These are phyloP conservation scores for Erodium moschatum DNA, from an alignment of 441 rosid species.

Conservation along the genomic window DNA sequence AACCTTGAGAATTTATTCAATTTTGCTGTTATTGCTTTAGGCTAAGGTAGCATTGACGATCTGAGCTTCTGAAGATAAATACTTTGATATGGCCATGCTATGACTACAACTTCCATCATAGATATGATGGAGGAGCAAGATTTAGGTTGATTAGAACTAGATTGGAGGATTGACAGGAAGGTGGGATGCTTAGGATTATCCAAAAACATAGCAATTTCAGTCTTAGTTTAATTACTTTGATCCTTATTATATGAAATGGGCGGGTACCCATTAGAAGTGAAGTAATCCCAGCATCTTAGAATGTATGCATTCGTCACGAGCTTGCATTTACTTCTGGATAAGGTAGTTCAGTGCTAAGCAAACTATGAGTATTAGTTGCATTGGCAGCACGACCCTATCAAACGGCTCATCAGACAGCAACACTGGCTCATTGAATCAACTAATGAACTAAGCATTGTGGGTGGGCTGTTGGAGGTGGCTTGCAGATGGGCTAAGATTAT, in stretches of 20 bases:
- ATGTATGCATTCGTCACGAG: too few relatives aligned
- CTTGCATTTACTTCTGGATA: conserved; percentile 2
- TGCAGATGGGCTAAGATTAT: neutral
- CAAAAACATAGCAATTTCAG: too few relatives aligned
- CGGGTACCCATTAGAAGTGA: too few relatives aligned
- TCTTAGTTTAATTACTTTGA: too few relatives aligned
- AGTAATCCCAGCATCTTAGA: too few relatives aligned
- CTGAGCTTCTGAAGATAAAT: neutral
- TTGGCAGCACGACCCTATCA: neutral
- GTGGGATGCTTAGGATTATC: too few relatives aligned
- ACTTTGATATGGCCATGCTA: too few relatives aligned
- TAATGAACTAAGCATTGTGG: neutral
- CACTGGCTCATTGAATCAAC: neutral
- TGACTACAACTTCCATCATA: too few relatives aligned
- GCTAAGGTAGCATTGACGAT: neutral
- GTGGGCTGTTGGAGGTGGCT: neutral
- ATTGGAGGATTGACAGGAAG: too few relatives aligned
- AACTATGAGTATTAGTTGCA: neutral
- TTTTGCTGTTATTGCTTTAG: neutral
- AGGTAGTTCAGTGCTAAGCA: neutral
- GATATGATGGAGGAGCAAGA: too few relatives aligned
- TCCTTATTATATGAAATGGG: too few relatives aligned
- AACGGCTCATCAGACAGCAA: neutral
- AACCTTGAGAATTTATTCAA: neutral
- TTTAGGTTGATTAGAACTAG: too few relatives aligned